phyloP scores from a whole-genome alignment of 179 eudicot species.

The Amaranthus tricolor region DNA sequence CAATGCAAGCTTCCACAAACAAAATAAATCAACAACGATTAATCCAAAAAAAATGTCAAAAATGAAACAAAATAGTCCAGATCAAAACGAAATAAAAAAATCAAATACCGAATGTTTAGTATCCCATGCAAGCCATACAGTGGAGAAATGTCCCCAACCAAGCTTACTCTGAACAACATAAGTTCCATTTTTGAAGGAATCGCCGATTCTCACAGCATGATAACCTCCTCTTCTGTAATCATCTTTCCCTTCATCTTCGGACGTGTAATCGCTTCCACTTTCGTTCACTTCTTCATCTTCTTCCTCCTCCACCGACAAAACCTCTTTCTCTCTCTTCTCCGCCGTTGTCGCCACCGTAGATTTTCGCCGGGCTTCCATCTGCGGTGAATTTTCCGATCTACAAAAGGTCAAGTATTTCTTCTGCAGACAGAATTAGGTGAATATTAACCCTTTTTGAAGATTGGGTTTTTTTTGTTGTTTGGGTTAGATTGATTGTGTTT shows the following conservation, averaged over 20 bases:
- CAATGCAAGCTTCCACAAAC: conserved; percentile 3
- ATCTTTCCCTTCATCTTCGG: conserved; percentile 76
- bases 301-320: conserved; percentile 6
- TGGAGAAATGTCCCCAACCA: conserved; percentile 92
- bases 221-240: conserved; percentile 73
- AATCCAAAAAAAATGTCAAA: background rate
- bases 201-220: conserved; percentile 71
- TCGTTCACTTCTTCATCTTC: conserved; percentile 31
- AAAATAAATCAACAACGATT: background rate
- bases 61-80: background rate
- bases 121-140: conserved; percentile 92
- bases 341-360: conserved; percentile 1
- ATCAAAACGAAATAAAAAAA: background rate
- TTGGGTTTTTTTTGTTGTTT: background rate
- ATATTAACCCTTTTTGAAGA: background rate
- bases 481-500: background rate
- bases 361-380: conserved; percentile 33
- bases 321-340: conserved; percentile 1
- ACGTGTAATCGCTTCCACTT: conserved; percentile 38
- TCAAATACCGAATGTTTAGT: conserved; percentile 29
- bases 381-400: conserved; percentile 19
- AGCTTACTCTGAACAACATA: conserved; percentile 75
- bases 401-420: background rate
- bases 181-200: conserved; percentile 55
- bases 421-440: background rate